These are phyloP conservation scores for Trichoderma oligosporum DNA, from an alignment of 2,329 filamentous ascomycete species.

Conservation along the genomic window DNA sequence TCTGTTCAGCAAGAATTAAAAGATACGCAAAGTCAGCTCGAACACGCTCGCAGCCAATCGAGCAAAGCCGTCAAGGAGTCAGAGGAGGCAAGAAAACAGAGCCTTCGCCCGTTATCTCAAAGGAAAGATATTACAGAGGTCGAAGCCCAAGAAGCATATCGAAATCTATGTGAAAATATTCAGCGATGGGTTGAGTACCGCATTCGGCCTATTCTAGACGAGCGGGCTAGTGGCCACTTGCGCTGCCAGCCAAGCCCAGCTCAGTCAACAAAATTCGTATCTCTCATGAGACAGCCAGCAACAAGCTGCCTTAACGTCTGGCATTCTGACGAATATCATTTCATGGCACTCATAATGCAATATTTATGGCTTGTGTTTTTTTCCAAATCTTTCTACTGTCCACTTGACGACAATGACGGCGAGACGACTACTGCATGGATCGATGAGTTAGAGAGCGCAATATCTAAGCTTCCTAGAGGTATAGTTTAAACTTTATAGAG, in stretches of 20 bases:
- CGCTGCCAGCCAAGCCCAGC: constrained; percentile 25
- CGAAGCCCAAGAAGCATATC: constrained; percentile 36
- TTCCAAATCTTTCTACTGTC: constrained; percentile 37
- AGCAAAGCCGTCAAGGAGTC: constrained; percentile 29
- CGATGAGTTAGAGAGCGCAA: constrained; percentile 32
- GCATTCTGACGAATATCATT: constrained; percentile 36
- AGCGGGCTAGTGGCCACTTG: constrained; percentile 30
- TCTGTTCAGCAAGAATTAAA: constrained; percentile 31
- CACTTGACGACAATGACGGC: constrained; percentile 32
- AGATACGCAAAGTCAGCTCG: constrained; percentile 30
- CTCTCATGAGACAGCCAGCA: constrained; percentile 36
- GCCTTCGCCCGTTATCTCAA: constrained; percentile 33
- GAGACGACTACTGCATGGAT: constrained; percentile 34
- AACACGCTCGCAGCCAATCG: constrained; percentile 29
- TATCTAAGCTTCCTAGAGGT: constrained; percentile 36
- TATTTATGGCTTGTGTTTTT: constrained; percentile 37
- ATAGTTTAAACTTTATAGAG: background rate
- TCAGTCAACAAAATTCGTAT: constrained; percentile 32
- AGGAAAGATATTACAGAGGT: constrained; percentile 36
- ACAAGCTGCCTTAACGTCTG: constrained; percentile 31
- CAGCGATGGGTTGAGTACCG: constrained; percentile 38
- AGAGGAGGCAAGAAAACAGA: constrained; percentile 32
- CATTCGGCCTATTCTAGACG: constrained; percentile 31
- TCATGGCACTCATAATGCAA: constrained; percentile 37
- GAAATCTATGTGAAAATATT: constrained; percentile 32